Percentiles rank a stretch among this genome's conserved stretches.
Conservation (phyloP, 2,329 filamentous ascomycete genomes). For the Calycina herbarum region DNA sequence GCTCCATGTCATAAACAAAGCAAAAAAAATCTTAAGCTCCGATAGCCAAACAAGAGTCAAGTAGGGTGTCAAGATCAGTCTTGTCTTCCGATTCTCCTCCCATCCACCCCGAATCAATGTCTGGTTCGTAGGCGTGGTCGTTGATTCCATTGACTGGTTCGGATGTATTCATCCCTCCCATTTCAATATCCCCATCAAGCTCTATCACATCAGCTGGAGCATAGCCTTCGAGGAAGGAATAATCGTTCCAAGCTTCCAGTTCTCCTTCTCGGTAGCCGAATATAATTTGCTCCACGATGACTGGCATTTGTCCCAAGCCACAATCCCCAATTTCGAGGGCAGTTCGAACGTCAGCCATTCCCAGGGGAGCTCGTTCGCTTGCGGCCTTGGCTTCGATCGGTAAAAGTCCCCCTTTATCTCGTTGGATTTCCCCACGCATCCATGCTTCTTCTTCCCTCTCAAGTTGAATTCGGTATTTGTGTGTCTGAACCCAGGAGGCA, state of each 20-base stretch:
- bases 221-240: conserved; percentile 43
- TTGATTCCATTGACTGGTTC: conserved; percentile 50
- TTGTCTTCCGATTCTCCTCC: conserved; percentile 55
- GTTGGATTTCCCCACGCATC: conserved; percentile 69
- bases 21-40: conserved; percentile 24
- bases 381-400: conserved; percentile 80
- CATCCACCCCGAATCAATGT: conserved; percentile 63
- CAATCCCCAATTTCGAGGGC: conserved; percentile 74
- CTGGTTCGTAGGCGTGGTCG: conserved; percentile 51
- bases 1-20: conserved; percentile 15
- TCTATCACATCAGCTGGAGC: conserved; percentile 36
- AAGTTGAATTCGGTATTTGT: conserved; percentile 73
- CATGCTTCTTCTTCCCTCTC: conserved; percentile 73
- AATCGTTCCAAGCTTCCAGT: conserved; percentile 65
- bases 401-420: conserved; percentile 75
- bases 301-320: conserved; percentile 74
- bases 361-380: conserved; percentile 68
- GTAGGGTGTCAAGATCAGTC: conserved; percentile 53
- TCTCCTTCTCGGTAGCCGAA: conserved; percentile 75
- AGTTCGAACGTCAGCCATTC: conserved; percentile 75
- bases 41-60: conserved; percentile 42
- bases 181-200: conserved; percentile 40
- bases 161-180: conserved; percentile 39
- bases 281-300: conserved; percentile 69
- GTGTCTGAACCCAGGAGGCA: conserved; percentile 73